A percentile compares a stretch with the other conserved stretches of the same genome.
Evolutionary conservation across 2,329 filamentous ascomycete genomes (phyloP).

Genomic region (Nigrospora osmanthi): DNA sequence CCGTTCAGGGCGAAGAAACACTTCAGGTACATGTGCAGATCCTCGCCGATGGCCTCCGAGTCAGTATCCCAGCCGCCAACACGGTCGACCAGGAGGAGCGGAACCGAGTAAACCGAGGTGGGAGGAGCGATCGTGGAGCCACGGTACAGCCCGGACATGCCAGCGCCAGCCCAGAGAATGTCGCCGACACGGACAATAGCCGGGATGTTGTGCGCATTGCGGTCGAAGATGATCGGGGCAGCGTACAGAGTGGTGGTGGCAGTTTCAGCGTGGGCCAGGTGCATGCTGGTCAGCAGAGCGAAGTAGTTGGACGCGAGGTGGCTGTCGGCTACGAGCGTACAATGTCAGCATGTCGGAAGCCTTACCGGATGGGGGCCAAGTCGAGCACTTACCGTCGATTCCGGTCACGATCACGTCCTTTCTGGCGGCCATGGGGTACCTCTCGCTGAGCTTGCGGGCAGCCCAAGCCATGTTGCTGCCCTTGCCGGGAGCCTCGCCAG

Average conservation of each 20-base stretch:
- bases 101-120: conserved; percentile 66
- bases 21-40: conserved; percentile 72
- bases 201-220: conserved; percentile 62
- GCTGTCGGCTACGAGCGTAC: conserved; percentile 49
- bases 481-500: conserved; percentile 64
- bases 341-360: conserved; percentile 14
- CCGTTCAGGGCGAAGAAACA: conserved; percentile 70
- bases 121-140: conserved; percentile 60
- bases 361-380: conserved; percentile 3
- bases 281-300: conserved; percentile 54
- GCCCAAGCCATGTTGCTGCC: conserved; percentile 70
- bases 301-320: conserved; percentile 65
- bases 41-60: conserved; percentile 65
- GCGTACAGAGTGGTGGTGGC: conserved; percentile 58
- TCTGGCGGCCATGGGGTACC: conserved; percentile 43
- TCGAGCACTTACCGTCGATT: conserved; percentile 56
- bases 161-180: conserved; percentile 63
- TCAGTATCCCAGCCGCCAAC: conserved; percentile 68
- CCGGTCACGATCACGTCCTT: conserved; percentile 62
- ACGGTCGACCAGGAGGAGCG: conserved; percentile 57
- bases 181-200: conserved; percentile 64
- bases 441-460: conserved; percentile 56
- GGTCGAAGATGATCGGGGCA: conserved; percentile 66
- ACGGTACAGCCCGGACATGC: conserved; percentile 59
- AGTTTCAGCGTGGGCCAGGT: conserved; percentile 50